Percentiles rank a stretch among this genome's conserved stretches.
phyloP scores from a whole-genome alignment of 2,329 filamentous ascomycete genomes.

The Xylaria sp. region DNA sequence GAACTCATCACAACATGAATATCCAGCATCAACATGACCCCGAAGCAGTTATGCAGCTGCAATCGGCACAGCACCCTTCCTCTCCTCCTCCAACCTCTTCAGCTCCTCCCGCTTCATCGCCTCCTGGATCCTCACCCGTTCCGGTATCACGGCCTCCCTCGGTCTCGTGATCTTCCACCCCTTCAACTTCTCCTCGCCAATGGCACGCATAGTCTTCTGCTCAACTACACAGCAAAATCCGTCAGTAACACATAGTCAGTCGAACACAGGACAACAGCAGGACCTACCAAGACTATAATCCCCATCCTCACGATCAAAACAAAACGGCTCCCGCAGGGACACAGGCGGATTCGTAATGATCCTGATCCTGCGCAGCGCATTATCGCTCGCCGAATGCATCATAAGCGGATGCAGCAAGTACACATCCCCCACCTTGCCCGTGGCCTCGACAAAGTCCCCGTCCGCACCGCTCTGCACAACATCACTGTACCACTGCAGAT shows the following conservation, averaged over 20 bases:
- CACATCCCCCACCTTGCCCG: constrained; percentile 50
- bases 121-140: constrained; percentile 43
- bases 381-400: constrained; percentile 51
- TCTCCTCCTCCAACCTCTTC: constrained; percentile 37
- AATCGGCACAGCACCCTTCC: constrained; percentile 16
- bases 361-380: constrained; percentile 39
- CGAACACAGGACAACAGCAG: background rate
- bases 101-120: constrained; percentile 47
- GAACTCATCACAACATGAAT: constrained; percentile 3
- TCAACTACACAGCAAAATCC: constrained; percentile 39
- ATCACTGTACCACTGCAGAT: constrained; percentile 42
- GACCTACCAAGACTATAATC: constrained; percentile 42
- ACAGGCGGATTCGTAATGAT: constrained; percentile 56
- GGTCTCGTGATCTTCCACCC: constrained; percentile 49
- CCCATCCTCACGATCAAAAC: constrained; percentile 44
- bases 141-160: constrained; percentile 47
- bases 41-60: constrained; percentile 3
- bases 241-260: background rate
- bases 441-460: constrained; percentile 46
- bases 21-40: too few relatives aligned
- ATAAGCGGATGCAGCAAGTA: constrained; percentile 57
- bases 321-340: constrained; percentile 45
- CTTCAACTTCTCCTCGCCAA: constrained; percentile 43
- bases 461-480: constrained; percentile 34
- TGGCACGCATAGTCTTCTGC: constrained; percentile 45